phyloP scores from a whole-genome alignment of 177 flowering plant species.

The Vitis hybrid region DNA sequence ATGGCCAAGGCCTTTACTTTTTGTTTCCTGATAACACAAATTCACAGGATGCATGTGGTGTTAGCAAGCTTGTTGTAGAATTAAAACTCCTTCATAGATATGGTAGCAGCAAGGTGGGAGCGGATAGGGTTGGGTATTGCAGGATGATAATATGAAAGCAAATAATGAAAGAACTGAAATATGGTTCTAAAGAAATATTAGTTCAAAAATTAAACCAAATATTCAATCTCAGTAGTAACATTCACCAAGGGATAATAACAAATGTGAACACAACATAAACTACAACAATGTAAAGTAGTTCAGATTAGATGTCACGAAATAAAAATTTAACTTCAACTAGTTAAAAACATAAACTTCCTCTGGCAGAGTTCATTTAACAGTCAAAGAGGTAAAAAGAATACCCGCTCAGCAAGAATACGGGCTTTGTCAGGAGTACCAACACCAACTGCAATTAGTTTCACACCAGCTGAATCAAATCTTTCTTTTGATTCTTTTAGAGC shows the following conservation, averaged over 20 bases:
- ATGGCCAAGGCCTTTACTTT: background rate
- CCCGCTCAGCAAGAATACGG: slow-evolving; percentile 75
- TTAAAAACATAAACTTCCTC: background rate
- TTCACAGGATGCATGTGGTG: background rate
- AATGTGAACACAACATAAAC: background rate
- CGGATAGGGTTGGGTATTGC: background rate
- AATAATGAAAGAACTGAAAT: no score
- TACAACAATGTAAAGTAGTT: background rate
- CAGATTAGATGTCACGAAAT: background rate
- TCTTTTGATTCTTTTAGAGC: slow-evolving; percentile 63
- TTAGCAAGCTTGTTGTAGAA: background rate
- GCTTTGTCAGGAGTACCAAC: slow-evolving; percentile 88
- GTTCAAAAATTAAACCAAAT: background rate
- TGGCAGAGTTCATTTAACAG: background rate
- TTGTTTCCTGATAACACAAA: background rate
- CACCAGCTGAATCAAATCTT: slow-evolving; percentile 76
- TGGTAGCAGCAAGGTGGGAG: no score
- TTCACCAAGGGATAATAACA: background rate
- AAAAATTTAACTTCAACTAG: background rate
- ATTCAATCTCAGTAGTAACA: background rate
- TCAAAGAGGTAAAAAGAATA: slow-evolving; percentile 19
- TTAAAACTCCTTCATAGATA: background rate
- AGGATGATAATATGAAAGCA: background rate
- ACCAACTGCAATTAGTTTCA: slow-evolving; percentile 85
- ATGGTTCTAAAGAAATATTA: no score